Base-by-base conservation (phyloP, 306 rosid genomes). In the Dalbergia oliveri region DNA sequence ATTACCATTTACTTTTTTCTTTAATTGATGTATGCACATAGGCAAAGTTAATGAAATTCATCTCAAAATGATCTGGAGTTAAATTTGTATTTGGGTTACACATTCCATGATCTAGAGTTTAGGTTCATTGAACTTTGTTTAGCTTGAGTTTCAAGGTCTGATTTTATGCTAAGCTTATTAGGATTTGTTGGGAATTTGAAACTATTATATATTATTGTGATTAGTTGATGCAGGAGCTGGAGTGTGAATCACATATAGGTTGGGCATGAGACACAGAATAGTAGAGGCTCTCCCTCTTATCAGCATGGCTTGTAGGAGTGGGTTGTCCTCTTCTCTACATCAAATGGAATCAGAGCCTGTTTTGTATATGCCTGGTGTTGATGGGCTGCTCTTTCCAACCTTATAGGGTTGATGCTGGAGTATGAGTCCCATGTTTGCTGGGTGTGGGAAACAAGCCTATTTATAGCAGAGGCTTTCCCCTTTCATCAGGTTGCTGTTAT, bases 151-250 rank as follows among this genome's bases (percentile, higher is more conserved):
- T 49, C 57, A 51, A 60, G 62, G 57, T 68, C 43, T 54, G 35
- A 5, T 58, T 56, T 19, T 54, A 41, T 39, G 74, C 53, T 53
- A 45, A 57, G 44, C 50, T 79, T 62, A 37, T 33, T 75, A 60
- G 66, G 65, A 79, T 84, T 61, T 31, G 3, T 62, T 75, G 58
- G 43, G 75, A 23, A 26, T 71, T 65, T 73, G 43, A 34, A 44
- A 49, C 35, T 59, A 60, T 67, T 80, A 56, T 60, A 66, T 72
- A 11, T 10, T 47, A 62, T 70, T 71, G 57, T 54, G 76, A 75
- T 80, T 47, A 54, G 43, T 56, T 75, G 72, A 63, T 68, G 77
- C 66, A 59, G 71, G 81, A 59, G 3, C 66, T 75, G 77, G 47
- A 59, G 35, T 63, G 56, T 19, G 47, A 66, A 66, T 66, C 43